Conservation (phyloP, 345 rosid species). For the Eucalyptus cloeziana region DNA sequence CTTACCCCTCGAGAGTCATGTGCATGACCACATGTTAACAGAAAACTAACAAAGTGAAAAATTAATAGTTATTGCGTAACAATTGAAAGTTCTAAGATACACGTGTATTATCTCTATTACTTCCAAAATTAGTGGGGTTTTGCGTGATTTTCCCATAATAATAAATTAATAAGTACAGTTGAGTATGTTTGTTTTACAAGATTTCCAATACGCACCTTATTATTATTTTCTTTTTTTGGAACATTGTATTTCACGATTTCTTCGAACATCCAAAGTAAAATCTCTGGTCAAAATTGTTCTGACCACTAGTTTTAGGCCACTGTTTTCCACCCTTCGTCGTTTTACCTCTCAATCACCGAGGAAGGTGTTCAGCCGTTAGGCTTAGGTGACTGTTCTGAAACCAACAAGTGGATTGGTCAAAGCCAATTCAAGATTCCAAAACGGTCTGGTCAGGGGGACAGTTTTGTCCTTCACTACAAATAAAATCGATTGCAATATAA, state of each 20-base stretch:
- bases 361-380: background rate
- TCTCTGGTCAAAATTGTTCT: background rate
- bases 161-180: background rate
- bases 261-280: background rate
- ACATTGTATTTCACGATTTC: too few species aligned
- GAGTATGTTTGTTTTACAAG: background rate
- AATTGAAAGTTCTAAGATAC: background rate
- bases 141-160: background rate
- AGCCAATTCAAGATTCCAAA: background rate
- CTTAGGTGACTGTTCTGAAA: background rate
- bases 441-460: background rate
- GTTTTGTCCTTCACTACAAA: background rate
- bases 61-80: background rate
- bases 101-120: background rate
- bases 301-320: background rate
- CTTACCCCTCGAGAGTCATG: background rate
- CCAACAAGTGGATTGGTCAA: background rate
- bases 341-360: background rate
- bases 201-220: background rate
- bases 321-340: background rate
- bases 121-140: background rate
- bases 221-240: too few species aligned
- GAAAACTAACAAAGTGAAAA: background rate
- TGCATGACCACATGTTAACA: background rate
- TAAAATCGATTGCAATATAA: background rate